Evolutionary conservation across 805 yeast species (phyloP), one percentile per base, ranked within the genome.

Genomic region (Ogataea paraovalis): DNA sequence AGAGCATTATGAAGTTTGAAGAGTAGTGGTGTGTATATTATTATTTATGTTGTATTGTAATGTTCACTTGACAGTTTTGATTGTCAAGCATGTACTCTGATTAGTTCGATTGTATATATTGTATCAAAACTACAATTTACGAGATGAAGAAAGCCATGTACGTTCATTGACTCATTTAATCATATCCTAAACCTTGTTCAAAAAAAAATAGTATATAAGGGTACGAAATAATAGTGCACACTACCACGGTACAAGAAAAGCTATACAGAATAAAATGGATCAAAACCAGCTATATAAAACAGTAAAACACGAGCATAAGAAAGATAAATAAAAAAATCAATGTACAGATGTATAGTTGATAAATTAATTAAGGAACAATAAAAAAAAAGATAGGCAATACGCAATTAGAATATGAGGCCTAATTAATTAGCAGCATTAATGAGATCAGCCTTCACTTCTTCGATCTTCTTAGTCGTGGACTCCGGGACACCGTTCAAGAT

Each of bases 401-500:
- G 28, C 28, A 25, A 7, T 25, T 7, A 25, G 10, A 25, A 25
- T 25, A 25, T 7, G 10, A 25, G 28, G 28, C 28, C 28, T 30
- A 13, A 18, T 28, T 33, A 39, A 33, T 39, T 23, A 14, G 46
- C 51, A 40, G 44, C 44, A 19, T 43, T 30, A 30, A 14, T 14
- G 4, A 25, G 6, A 25, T 25, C 27, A 20, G 33, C 32, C 3
- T 21, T 34, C 23, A 16, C 42, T 18, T 46, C 47, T 14, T 43
- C 12, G 6, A 13, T 41, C 21, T 46, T 45, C 10, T 41, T 39
- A 12, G 14, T 42, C 36, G 32, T 25, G 8, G 37, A 18, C 8
- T 43, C 28, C 9, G 54, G 52, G 12, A 54, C 46, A 20, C 89
- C 87, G 47, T 73, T 72, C 28, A 81, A 44, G 45, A 88, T 73